Conservation (phyloP, 768 basidiomycete genomes). For the Postia placenta region DNA sequence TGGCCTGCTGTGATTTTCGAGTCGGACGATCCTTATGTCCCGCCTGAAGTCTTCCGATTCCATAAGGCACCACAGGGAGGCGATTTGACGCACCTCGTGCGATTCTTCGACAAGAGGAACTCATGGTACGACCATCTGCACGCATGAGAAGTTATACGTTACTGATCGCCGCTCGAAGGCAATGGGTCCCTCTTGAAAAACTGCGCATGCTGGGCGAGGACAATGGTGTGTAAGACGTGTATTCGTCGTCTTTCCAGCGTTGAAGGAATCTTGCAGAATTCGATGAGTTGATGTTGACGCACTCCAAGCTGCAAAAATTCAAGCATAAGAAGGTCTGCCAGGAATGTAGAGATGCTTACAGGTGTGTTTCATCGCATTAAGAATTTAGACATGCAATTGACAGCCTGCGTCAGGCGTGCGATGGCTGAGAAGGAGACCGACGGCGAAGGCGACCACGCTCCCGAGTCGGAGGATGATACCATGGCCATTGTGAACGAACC, state of each 20-base stretch:
- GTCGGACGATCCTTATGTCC: constrained; percentile 53
- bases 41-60: constrained; percentile 23
- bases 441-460: neutral
- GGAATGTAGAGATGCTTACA: constrained; percentile 56
- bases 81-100: constrained; percentile 56
- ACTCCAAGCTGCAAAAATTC: constrained; percentile 53
- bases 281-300: constrained; percentile 57
- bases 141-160: no score
- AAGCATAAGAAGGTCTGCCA: constrained; percentile 44
- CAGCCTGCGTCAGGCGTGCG: neutral
- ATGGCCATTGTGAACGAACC: no score
- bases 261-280: constrained; percentile 38
- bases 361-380: constrained; percentile 37
- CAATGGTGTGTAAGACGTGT: constrained; percentile 41
- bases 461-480: no score
- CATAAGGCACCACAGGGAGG: constrained; percentile 19
- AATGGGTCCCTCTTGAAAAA: constrained; percentile 49
- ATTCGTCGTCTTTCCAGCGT: neutral
- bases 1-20: constrained; percentile 81
- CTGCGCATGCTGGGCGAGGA: constrained; percentile 68
- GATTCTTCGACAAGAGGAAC: constrained; percentile 66
- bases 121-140: constrained; percentile 49
- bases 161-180: constrained; percentile 36
- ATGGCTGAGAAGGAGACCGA: constrained; percentile 5
- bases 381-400: neutral